Conservation (phyloP, 1,284 basidiomycete species). For the Fomitiporia mediterranea region DNA sequence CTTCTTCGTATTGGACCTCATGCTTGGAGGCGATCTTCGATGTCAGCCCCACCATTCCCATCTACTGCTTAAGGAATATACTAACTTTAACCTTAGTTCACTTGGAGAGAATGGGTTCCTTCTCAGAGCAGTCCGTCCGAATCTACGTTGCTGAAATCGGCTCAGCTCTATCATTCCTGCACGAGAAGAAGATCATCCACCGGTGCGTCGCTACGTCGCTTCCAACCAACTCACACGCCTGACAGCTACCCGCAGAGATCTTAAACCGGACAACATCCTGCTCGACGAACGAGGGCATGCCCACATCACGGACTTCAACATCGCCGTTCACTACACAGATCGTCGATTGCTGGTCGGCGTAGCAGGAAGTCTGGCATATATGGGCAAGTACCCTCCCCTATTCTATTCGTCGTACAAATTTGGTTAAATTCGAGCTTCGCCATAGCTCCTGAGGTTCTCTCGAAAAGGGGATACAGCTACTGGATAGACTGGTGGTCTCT, state of each 20-base stretch:
- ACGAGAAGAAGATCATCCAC: slow-evolving; percentile 92
- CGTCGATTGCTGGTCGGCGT: slow-evolving; percentile 84
- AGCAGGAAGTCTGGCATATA: slow-evolving; percentile 99
- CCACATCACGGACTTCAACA: slow-evolving; percentile 98
- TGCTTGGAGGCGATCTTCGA: slow-evolving; percentile 95
- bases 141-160: slow-evolving; percentile 92
- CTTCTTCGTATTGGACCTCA: slow-evolving; percentile 97
- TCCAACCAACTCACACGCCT: neutral
- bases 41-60: slow-evolving; percentile 50
- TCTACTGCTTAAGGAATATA: slow-evolving; percentile 21
- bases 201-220: slow-evolving; percentile 60
- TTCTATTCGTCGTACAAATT: neutral
- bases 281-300: slow-evolving; percentile 95
- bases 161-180: slow-evolving; percentile 87
- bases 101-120: slow-evolving; percentile 79
- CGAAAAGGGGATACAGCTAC: slow-evolving; percentile 81
- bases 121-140: slow-evolving; percentile 82
- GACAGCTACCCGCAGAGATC: slow-evolving; percentile 60
- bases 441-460: slow-evolving; percentile 83
- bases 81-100: slow-evolving; percentile 60
- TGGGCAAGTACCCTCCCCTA: slow-evolving; percentile 46
- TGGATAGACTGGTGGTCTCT: slow-evolving; percentile 97
- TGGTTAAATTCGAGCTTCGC: neutral
- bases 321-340: slow-evolving; percentile 94
- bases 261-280: slow-evolving; percentile 98